Evolutionary conservation across 495 filamentous ascomycete genomes (phyloP).

Genomic region (Copromyces sp.): DNA sequence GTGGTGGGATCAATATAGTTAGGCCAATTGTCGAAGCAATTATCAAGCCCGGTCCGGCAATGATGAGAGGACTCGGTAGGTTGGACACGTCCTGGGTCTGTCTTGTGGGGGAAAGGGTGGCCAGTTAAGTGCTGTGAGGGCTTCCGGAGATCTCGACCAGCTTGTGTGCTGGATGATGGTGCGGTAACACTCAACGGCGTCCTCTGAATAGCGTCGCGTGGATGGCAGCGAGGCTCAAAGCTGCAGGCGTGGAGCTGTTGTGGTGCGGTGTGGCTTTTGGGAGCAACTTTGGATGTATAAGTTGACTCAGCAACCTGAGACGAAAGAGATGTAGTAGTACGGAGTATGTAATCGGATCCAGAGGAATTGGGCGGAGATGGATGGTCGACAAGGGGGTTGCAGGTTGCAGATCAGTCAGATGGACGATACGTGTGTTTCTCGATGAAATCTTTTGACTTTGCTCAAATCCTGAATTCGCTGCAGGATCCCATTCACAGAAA

Average conservation of each 20-base stretch:
- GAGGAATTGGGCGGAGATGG: not conserved
- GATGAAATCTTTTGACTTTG: not conserved
- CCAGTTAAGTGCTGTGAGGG: not conserved
- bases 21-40: not conserved
- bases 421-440: not conserved
- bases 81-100: not conserved
- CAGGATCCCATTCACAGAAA: not conserved
- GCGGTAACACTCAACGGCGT: not conserved
- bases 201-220: not conserved
- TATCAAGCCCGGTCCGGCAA: not conserved
- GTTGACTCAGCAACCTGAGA: not conserved
- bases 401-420: not conserved
- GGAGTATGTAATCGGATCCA: not conserved
- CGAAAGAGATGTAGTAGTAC: not conserved
- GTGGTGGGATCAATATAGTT: not conserved
- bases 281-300: not conserved
- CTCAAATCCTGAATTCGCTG: not conserved
- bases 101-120: not conserved
- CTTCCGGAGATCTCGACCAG: not conserved
- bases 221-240: not conserved
- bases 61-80: not conserved
- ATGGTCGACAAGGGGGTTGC: not conserved
- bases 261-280: not conserved
- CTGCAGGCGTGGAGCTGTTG: not conserved
- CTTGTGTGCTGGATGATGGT: not conserved